phyloP scores from a whole-genome alignment of 495 filamentous ascomycete species.

The Aspergillus saccharolyticus region DNA sequence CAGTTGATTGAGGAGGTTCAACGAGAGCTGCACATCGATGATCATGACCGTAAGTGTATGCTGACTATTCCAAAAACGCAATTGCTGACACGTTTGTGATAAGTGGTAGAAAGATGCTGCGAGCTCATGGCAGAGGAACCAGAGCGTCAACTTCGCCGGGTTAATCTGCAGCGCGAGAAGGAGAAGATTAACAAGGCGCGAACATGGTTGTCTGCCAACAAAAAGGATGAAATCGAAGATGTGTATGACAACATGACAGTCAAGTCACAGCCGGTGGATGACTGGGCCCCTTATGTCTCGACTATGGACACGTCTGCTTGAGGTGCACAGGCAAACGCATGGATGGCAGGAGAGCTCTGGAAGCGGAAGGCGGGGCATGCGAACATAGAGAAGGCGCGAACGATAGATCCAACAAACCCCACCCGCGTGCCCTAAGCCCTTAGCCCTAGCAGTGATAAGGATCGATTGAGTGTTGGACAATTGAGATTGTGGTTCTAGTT shows the following conservation, averaged over 20 bases:
- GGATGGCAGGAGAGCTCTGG: background rate
- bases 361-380: background rate
- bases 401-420: slow-evolving; percentile 27
- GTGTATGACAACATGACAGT: background rate
- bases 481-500: too few relatives aligned
- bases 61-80: too few relatives aligned
- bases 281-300: background rate
- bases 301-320: background rate
- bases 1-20: slow-evolving; percentile 34
- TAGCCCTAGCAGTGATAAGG: slow-evolving; percentile 13
- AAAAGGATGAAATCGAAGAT: slow-evolving; percentile 11
- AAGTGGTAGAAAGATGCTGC: slow-evolving; percentile 34
- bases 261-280: slow-evolving; percentile 13
- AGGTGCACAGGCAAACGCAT: background rate
- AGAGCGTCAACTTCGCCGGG: slow-evolving; percentile 35
- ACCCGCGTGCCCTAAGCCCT: slow-evolving; percentile 42
- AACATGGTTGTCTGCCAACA: slow-evolving; percentile 30
- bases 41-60: slow-evolving; percentile 32
- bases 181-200: slow-evolving; percentile 43
- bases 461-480: background rate
- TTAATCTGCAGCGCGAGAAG: slow-evolving; percentile 35
- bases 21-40: slow-evolving; percentile 27
- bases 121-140: slow-evolving; percentile 49
- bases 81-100: background rate
- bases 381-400: slow-evolving; percentile 13